Conservation (phyloP, 306 rosid genomes). For the Astragalus glycyphyllos region DNA sequence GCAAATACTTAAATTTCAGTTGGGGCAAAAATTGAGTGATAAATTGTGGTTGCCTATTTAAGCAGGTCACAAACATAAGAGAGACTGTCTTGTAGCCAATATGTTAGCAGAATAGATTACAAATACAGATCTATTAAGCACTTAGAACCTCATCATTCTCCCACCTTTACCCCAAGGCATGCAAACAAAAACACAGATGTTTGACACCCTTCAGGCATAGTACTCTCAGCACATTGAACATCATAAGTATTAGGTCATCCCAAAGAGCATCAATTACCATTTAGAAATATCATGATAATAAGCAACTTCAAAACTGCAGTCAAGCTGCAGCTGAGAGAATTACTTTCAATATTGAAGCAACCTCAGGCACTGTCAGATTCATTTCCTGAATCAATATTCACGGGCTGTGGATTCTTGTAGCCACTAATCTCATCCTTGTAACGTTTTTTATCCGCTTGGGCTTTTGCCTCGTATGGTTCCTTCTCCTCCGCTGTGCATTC, state of each 20-base stretch:
- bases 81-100: background rate
- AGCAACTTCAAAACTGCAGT: conserved; percentile 7
- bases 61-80: background rate
- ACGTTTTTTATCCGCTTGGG: conserved; percentile 86
- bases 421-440: conserved; percentile 92
- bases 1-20: no score
- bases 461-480: conserved; percentile 81
- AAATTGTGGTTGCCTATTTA: background rate
- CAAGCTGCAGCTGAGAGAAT: background rate
- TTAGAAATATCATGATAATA: no score
- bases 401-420: conserved; percentile 88
- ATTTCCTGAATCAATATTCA: conserved; percentile 85
- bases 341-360: conserved; percentile 1
- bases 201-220: background rate
- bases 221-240: background rate
- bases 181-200: background rate
- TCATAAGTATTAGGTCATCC: conserved; percentile 11
- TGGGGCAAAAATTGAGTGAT: no score
- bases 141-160: background rate
- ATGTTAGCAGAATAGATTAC: conserved; percentile 2
- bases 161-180: conserved; percentile 1
- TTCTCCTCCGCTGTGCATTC: conserved; percentile 55
- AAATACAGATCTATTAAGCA: conserved; percentile 3
- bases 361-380: conserved; percentile 73
- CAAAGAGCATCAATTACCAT: background rate